Conservation (phyloP, 2,329 filamentous ascomycete species). For the Cytospora schulzeri region DNA sequence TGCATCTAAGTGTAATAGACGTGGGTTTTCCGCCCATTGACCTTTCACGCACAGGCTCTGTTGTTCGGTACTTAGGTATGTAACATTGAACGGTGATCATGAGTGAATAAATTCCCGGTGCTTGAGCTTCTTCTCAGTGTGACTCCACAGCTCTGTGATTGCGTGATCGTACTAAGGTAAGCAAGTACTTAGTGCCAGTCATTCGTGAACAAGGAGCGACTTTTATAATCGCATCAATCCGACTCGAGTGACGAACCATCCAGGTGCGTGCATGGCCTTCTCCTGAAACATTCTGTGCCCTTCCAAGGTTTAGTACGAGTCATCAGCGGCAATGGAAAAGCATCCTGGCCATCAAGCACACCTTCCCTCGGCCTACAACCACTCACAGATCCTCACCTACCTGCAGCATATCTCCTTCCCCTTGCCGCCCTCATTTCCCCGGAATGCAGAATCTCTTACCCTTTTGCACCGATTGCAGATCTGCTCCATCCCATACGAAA, state of each 20-base stretch:
- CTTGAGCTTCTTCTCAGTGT: background rate
- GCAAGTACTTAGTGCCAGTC: background rate
- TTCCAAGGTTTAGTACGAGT: background rate
- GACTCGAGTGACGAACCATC: too few relatives aligned
- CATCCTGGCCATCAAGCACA: background rate
- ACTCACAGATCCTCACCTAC: constrained; percentile 18
- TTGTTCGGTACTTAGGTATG: too few relatives aligned
- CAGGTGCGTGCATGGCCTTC: too few relatives aligned
- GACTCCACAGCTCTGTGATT: background rate
- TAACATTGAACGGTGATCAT: too few relatives aligned
- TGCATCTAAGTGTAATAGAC: too few relatives aligned
- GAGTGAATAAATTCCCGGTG: too few relatives aligned
- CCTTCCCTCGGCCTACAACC: constrained; percentile 14
- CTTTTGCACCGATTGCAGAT: constrained; percentile 50
- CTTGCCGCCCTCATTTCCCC: constrained; percentile 20
- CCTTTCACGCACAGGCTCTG: too few relatives aligned
- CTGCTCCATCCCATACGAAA: constrained; percentile 57
- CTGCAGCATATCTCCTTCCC: constrained; percentile 24
- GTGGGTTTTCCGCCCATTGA: too few relatives aligned
- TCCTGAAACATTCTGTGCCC: background rate
- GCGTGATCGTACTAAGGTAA: background rate
- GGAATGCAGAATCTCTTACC: constrained; percentile 41
- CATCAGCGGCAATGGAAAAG: background rate
- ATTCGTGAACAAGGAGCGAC: background rate
- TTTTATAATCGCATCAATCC: background rate